Evolutionary conservation across 2,329 filamentous ascomycete species (phyloP).

Genomic region (Xylariaceae sp.): DNA sequence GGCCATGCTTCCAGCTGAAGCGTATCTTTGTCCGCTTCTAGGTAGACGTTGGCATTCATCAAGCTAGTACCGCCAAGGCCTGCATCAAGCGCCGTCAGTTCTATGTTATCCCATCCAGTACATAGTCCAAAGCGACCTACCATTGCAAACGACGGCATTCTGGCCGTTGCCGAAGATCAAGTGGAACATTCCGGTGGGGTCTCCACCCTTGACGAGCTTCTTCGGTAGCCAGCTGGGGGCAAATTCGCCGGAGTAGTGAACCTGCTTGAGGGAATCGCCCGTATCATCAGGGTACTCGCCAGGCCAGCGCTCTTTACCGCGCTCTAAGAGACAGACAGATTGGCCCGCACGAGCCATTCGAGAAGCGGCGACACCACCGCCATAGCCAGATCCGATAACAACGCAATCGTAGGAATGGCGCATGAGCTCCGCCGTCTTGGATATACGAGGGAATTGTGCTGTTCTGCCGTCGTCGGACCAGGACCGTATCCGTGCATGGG

Average conservation of each 20-base stretch:
- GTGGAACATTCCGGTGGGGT: conserved; percentile 65
- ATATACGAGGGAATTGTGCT: conserved; percentile 54
- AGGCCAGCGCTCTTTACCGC: conserved; percentile 67
- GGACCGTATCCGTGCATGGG: conserved; percentile 35
- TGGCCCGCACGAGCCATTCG: conserved; percentile 64
- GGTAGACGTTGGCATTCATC: conserved; percentile 69
- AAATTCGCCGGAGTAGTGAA: conserved; percentile 60
- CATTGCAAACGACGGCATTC: conserved; percentile 63
- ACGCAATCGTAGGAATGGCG: conserved; percentile 64
- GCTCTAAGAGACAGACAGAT: conserved; percentile 66
- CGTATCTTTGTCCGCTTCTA: conserved; percentile 59
- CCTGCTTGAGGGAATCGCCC: conserved; percentile 50
- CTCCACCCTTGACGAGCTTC: conserved; percentile 49
- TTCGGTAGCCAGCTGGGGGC: conserved; percentile 46
- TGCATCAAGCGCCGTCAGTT: conserved; percentile 28
- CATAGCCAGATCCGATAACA: conserved; percentile 71
- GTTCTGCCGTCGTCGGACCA: conserved; percentile 36
- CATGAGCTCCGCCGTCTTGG: conserved; percentile 60
- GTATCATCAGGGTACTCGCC: conserved; percentile 62
- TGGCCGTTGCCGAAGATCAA: conserved; percentile 65
- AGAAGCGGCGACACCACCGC: conserved; percentile 66
- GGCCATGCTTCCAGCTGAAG: conserved; percentile 62
- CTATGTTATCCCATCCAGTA: background rate
- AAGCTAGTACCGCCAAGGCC: conserved; percentile 67
- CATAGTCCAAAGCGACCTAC: conserved; percentile 38